phyloP scores from a whole-genome alignment of 306 rosid species.

The Cicer pinnatifidum region DNA sequence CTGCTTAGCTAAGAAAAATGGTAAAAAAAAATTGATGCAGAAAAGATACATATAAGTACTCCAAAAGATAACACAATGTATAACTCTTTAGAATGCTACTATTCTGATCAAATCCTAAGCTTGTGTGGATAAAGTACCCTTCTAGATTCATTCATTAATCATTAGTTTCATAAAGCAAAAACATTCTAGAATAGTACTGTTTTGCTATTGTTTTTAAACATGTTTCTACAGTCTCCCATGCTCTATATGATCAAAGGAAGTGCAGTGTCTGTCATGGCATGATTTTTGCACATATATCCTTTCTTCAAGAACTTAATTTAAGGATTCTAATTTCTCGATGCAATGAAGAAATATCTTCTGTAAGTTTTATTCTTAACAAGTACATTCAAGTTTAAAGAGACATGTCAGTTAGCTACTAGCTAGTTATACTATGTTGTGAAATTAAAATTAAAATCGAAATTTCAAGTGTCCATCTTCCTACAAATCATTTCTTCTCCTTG shows the following conservation, averaged over 20 bases:
- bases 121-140: not conserved
- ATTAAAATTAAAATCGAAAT: not conserved
- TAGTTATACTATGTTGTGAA: not conserved
- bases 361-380: not conserved
- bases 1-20: conserved; percentile 17
- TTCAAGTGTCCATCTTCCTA: not conserved
- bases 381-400: not conserved
- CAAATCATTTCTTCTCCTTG: conserved; percentile 19
- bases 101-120: conserved; percentile 1
- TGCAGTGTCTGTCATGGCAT: not conserved
- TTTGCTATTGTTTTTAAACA: not conserved
- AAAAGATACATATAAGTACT: conserved; percentile 1
- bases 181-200: not conserved
- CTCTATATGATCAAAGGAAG: conserved; percentile 4
- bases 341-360: not conserved
- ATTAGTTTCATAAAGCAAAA: too few species aligned
- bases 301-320: conserved; percentile 18
- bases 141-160: not conserved
- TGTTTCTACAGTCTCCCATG: conserved; percentile 10
- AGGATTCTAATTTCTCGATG: conserved; percentile 1
- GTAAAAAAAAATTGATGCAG: not conserved
- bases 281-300: conserved; percentile 23
- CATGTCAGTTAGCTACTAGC: conserved; percentile 16
- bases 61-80: not conserved
- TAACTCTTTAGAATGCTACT: not conserved